A percentile compares a stretch with the other conserved stretches of the same genome.
Evolutionary conservation across 192 early-diverging fungal genomes (phyloP).

Genomic region (Obelidium mucronatum): DNA sequence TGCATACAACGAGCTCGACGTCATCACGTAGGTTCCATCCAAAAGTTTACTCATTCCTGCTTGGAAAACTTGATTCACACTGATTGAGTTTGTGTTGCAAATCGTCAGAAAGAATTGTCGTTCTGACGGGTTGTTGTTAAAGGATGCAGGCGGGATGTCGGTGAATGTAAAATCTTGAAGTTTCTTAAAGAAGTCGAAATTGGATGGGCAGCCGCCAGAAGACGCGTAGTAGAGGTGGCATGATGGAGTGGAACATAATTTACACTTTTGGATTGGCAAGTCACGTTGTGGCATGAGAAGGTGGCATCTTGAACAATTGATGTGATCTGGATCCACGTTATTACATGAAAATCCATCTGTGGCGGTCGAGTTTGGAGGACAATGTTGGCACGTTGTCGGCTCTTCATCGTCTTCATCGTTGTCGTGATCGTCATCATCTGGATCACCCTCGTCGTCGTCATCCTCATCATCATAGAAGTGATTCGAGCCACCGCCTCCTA

Average conservation of each 20-base stretch:
- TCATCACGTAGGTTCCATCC: neutral
- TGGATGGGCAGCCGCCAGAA: constrained; percentile 12
- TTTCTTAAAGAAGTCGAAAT: constrained; percentile 9
- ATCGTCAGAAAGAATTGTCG: constrained; percentile 5
- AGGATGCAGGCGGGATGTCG: constrained; percentile 1
- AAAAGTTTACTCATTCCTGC: neutral
- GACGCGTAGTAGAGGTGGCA: constrained; percentile 14
- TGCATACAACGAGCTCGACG: too few species aligned
- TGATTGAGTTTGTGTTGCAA: constrained; percentile 3
- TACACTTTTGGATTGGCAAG: constrained; percentile 10
- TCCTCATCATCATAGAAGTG: neutral
- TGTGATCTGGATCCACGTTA: constrained; percentile 11
- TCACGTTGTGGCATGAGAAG: constrained; percentile 16
- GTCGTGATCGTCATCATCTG: constrained; percentile 32
- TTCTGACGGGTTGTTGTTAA: constrained; percentile 11
- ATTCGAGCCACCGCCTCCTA: neutral
- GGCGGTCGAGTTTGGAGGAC: constrained; percentile 16
- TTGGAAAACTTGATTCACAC: neutral
- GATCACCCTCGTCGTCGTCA: constrained; percentile 31
- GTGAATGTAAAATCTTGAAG: constrained; percentile 19
- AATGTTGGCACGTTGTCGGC: constrained; percentile 3
- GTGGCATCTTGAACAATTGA: constrained; percentile 9
- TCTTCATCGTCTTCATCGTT: constrained; percentile 38
- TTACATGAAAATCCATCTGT: constrained; percentile 26
- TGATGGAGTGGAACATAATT: constrained; percentile 13